A percentile compares a stretch with the other conserved stretches of the same genome.
Conservation (phyloP, 352 stramenopile species). For the Globisporangium abappressorium region DNA sequence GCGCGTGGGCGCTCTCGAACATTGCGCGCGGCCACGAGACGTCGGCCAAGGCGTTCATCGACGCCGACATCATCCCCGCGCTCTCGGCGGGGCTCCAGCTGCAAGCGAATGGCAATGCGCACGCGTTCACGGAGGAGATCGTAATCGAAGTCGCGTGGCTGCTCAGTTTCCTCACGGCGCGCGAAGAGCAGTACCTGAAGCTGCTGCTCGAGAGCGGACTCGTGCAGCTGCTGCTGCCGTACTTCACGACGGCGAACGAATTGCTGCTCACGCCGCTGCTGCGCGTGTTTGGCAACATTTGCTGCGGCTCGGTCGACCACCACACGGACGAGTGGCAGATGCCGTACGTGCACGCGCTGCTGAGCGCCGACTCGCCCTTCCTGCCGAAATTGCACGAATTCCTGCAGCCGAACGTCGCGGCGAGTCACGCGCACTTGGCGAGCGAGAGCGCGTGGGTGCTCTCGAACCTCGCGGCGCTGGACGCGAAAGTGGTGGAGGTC, state of each 20-base stretch:
- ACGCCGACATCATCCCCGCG: slow-evolving; percentile 59
- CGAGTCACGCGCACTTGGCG: slow-evolving; percentile 35
- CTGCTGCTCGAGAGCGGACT: slow-evolving; percentile 60
- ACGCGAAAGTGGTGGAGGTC: slow-evolving; percentile 49
- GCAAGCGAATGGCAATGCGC: slow-evolving; percentile 17
- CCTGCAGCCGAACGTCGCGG: slow-evolving; percentile 35
- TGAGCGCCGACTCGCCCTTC: slow-evolving; percentile 47
- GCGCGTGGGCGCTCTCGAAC: slow-evolving; percentile 80
- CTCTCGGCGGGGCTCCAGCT: slow-evolving; percentile 32
- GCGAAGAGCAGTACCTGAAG: slow-evolving; percentile 68
- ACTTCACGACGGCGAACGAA: slow-evolving; percentile 60
- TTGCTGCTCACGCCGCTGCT: slow-evolving; percentile 69
- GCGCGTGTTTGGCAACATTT: slow-evolving; percentile 80
- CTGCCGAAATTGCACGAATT: slow-evolving; percentile 59
- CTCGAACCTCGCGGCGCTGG: slow-evolving; percentile 69
- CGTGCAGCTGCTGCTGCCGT: slow-evolving; percentile 49
- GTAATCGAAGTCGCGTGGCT: slow-evolving; percentile 84
- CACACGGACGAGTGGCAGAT: slow-evolving; percentile 75
- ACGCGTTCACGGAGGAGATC: slow-evolving; percentile 43
- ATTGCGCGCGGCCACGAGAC: slow-evolving; percentile 76
- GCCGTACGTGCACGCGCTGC: slow-evolving; percentile 46
- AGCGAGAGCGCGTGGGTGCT: slow-evolving; percentile 72
- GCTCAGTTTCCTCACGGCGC: slow-evolving; percentile 83
- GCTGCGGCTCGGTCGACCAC: slow-evolving; percentile 60
- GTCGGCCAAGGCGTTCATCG: slow-evolving; percentile 71